phyloP scores from a whole-genome alignment of 2,329 filamentous ascomycete genomes.

The Aureobasidium melanogenum region DNA sequence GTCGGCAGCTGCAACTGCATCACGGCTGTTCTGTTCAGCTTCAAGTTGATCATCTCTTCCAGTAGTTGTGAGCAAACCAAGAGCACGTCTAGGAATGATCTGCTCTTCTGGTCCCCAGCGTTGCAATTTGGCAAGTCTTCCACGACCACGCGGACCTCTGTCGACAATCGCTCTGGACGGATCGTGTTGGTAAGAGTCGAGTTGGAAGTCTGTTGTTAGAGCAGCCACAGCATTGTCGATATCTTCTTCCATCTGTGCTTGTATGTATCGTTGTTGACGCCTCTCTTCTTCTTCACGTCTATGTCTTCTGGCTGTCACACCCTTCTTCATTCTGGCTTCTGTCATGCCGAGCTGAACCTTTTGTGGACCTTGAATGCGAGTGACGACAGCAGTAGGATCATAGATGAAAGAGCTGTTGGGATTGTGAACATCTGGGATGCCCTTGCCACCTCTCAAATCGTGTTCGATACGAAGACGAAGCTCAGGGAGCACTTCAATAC shows the following conservation, averaged over 20 bases:
- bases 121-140: conserved; percentile 11
- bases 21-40: conserved; percentile 5
- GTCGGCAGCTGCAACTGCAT: background rate
- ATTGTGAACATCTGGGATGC: background rate
- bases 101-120: conserved; percentile 10
- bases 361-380: background rate
- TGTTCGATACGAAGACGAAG: conserved; percentile 17
- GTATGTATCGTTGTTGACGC: conserved; percentile 10
- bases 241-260: conserved; percentile 13
- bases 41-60: background rate
- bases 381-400: conserved; percentile 11
- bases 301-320: conserved; percentile 3
- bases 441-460: background rate
- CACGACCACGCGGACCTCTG: conserved; percentile 12
- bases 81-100: background rate
- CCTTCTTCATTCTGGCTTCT: conserved; percentile 13
- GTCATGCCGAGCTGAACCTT: conserved; percentile 14
- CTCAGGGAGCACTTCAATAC: conserved; percentile 30
- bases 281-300: conserved; percentile 12
- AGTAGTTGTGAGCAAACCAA: conserved; percentile 10
- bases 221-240: conserved; percentile 13
- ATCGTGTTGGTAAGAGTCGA: conserved; percentile 18
- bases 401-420: conserved; percentile 18
- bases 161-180: conserved; percentile 13
- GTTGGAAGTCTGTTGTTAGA: conserved; percentile 15